Base-by-base conservation (phyloP, 441 rosid species). In the Adansonia rubrostipa region DNA sequence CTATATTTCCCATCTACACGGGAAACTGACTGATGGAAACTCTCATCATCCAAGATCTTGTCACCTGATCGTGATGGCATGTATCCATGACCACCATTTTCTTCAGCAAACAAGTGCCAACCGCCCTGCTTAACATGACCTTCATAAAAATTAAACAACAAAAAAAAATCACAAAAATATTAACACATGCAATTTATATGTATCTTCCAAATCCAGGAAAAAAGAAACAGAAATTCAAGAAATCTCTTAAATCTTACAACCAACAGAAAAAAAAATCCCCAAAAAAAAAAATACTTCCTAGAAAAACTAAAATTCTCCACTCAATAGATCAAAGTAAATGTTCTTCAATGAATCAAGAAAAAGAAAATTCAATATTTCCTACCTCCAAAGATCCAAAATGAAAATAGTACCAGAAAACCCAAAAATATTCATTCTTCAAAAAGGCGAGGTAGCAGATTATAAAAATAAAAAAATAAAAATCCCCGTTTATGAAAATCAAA, bases 91-190 rank as follows among this genome's bases (percentile, higher is more conserved):
- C 90, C 89, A 84, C 89, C 58, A 73, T 73, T 73, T 73, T 95
- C 98, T 61, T 92, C 97, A 17, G 80, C 79, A 85, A 89, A 91
- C 84, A 86, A 76, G 86, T 91, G 91, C 88, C 96, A 92, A 50
- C 89, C 91, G 78, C 96, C 96, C 90, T 89, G 96, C 97, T 91
- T 94, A 86, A 90, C 94, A 84, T 93, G 93, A 90, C 97, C 99
- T 95, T 90, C 88, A 90, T 65, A 79, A 76, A 71, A 84, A 76
- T 80, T n/a, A 74, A 84, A 83, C 42, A 79, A 85, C 77, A 79
- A 73, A 65, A 65, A 36, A 66, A 68, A 79, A 84, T 50, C 64
- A 42, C 57, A 80, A 82, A 73, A 70, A 72, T 71, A 85, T 80
- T 73, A 79, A 81, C 54, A 82, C 22, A 83, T 40, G 48, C 73